Conservation (phyloP, 805 yeast genomes). For the Saturnispora mendoncae region DNA sequence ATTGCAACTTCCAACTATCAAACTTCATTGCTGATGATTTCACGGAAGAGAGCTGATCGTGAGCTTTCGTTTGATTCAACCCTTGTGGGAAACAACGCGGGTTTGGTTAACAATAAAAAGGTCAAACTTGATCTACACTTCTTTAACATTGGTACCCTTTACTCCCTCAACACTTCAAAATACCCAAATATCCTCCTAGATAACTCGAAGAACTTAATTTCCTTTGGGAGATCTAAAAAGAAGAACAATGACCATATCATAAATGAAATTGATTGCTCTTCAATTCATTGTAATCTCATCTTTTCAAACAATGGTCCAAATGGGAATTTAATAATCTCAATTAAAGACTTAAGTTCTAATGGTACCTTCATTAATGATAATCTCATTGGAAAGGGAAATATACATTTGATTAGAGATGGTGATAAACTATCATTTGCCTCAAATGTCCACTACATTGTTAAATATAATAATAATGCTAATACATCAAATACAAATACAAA, state of each 20-base stretch:
- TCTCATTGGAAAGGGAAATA: conserved; percentile 39
- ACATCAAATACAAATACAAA: neutral
- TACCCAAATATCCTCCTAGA: neutral
- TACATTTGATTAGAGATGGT: conserved; percentile 48
- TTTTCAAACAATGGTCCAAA: conserved; percentile 31
- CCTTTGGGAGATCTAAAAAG: conserved; percentile 6
- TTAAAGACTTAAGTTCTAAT: conserved; percentile 53
- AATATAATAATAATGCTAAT: conserved; percentile 13
- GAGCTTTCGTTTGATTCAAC: neutral
- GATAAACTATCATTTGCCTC: conserved; percentile 50
- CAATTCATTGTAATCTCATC: conserved; percentile 52
- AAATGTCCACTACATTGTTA: conserved; percentile 25
- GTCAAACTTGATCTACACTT: neutral
- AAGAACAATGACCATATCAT: conserved; percentile 45
- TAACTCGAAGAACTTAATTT: neutral
- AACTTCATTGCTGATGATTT: neutral
- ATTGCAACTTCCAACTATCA: neutral
- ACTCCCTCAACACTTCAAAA: neutral
- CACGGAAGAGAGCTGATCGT: conserved; percentile 2
- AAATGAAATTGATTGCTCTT: conserved; percentile 44
- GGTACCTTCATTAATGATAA: conserved; percentile 62
- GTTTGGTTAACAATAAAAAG: neutral
- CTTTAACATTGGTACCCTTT: neutral
- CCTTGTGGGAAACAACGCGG: neutral
- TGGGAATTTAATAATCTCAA: conserved; percentile 32